phyloP scores from a whole-genome alignment of 1,284 basidiomycete genomes.

The Ustilago crameri region DNA sequence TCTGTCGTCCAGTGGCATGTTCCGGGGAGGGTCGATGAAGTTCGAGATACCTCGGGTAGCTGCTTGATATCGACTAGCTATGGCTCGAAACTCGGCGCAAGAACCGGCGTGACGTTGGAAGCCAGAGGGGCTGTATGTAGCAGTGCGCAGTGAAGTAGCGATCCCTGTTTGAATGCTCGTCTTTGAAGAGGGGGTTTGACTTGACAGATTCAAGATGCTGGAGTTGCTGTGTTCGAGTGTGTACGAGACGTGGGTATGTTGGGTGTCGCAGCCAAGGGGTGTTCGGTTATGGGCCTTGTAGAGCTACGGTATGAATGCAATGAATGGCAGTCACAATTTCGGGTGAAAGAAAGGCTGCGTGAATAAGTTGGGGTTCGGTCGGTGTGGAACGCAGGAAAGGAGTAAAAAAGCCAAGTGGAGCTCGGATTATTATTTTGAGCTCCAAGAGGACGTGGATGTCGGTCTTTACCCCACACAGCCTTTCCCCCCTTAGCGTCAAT shows the following conservation, averaged over 20 bases:
- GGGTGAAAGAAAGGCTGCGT: background rate
- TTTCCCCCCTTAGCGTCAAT: background rate
- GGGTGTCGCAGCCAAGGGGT: too few species aligned
- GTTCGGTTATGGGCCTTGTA: too few species aligned
- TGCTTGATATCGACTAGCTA: constrained; percentile 20
- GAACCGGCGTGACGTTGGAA: background rate
- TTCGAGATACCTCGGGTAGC: constrained; percentile 27
- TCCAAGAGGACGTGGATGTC: background rate
- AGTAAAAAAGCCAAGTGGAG: constrained; percentile 16
- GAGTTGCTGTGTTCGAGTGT: too few species aligned
- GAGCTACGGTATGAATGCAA: background rate
- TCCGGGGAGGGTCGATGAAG: constrained; percentile 22
- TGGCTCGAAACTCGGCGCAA: constrained; percentile 14
- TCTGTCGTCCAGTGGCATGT: constrained; percentile 39
- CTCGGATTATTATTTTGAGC: constrained; percentile 2
- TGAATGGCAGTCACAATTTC: background rate
- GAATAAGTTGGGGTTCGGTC: background rate
- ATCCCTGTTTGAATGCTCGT: background rate
- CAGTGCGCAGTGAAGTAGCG: background rate
- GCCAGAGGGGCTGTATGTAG: background rate
- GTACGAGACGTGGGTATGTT: too few species aligned
- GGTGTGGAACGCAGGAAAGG: constrained; percentile 26
- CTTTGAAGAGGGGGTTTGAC: too few species aligned
- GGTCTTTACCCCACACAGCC: background rate
- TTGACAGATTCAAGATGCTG: background rate